Conservation (phyloP, 2,329 filamentous ascomycete genomes). For the Aspergillus niger region DNA sequence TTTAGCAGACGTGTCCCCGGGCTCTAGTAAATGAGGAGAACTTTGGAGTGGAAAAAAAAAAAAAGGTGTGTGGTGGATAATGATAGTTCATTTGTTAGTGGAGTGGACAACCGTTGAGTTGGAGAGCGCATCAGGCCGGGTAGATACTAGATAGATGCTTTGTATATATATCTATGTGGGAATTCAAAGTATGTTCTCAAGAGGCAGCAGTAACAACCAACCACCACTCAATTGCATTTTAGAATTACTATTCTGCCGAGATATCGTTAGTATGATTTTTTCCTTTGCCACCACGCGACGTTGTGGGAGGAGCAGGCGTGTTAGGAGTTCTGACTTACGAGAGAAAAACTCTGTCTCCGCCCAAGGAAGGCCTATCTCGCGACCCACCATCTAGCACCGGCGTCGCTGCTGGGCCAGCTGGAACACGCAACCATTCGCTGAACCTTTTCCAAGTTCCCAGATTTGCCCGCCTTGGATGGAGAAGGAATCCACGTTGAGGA, state of each 20-base stretch:
- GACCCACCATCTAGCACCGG: conserved; percentile 15
- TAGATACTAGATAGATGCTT: too few relatives aligned
- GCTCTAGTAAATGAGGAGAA: too few relatives aligned
- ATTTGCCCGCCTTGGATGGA: neutral
- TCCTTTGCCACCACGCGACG: neutral
- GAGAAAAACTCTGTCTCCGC: conserved; percentile 15
- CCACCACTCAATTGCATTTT: neutral
- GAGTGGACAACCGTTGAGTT: too few relatives aligned
- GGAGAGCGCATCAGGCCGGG: too few relatives aligned
- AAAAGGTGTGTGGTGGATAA: neutral
- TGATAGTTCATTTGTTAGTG: neutral
- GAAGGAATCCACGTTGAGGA: neutral
- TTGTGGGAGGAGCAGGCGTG: neutral
- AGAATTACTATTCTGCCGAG: neutral
- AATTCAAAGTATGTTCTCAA: too few relatives aligned
- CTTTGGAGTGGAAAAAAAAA: too few relatives aligned
- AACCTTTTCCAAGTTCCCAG: neutral
- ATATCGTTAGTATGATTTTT: neutral
- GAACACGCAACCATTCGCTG: conserved; percentile 5
- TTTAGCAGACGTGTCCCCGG: neutral
- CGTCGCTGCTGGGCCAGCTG: neutral
- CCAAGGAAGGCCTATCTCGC: conserved; percentile 4
- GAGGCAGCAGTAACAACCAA: neutral
- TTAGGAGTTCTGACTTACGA: conserved; percentile 8
- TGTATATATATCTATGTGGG: too few relatives aligned